Conservation (phyloP, 768 basidiomycete species). For the Pisolithus orientalis region DNA sequence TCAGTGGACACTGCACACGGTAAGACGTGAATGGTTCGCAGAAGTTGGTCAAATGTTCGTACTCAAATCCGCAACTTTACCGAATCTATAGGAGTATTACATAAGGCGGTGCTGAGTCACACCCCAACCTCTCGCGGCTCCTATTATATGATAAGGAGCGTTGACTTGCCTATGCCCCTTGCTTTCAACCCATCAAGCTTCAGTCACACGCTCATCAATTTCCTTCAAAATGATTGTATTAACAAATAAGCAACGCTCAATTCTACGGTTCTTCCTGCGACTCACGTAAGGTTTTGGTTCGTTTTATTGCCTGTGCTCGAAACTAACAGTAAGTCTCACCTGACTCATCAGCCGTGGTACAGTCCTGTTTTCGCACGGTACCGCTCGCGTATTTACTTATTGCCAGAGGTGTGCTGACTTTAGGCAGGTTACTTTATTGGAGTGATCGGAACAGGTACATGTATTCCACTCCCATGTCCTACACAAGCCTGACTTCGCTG, state of each 20-base stretch:
- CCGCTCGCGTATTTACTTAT: neutral
- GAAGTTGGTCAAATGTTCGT: too few relatives aligned
- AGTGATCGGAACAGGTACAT: conserved; percentile 70
- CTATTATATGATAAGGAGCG: neutral
- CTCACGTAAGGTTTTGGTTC: conserved; percentile 56
- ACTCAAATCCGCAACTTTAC: too few relatives aligned
- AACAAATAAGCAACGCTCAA: conserved; percentile 15
- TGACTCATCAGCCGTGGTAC: conserved; percentile 62
- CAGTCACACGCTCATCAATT: neutral
- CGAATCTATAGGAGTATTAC: too few relatives aligned
- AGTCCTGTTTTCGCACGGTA: conserved; percentile 83
- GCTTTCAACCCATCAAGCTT: neutral
- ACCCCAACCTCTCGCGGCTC: too few relatives aligned
- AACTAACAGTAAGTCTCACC: too few relatives aligned
- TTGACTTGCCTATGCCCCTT: neutral
- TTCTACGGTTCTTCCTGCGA: conserved; percentile 65
- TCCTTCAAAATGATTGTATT: conserved; percentile 4
- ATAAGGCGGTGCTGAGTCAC: too few relatives aligned
- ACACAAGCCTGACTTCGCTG: neutral
- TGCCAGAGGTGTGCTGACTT: conserved; percentile 3
- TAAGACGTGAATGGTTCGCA: too few relatives aligned
- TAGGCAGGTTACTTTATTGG: conserved; percentile 69
- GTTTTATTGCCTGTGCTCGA: neutral
- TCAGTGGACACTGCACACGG: too few relatives aligned
- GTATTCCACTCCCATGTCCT: neutral